Evolutionary conservation across 2,329 filamentous ascomycete species (phyloP).

Genomic region (Stenocarpella maydis): DNA sequence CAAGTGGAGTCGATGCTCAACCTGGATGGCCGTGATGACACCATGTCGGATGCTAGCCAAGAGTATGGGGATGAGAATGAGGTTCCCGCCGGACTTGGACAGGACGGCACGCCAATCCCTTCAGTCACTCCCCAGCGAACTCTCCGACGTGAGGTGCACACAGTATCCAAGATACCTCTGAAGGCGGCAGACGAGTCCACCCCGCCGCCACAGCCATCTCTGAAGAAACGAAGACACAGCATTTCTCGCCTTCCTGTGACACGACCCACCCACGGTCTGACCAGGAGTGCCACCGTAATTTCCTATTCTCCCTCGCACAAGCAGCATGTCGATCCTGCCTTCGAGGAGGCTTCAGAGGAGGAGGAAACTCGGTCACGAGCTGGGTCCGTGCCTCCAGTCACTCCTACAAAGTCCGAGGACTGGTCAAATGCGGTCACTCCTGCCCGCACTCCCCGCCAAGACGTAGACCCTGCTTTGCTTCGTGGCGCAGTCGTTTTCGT

Average conservation of each 20-base stretch:
- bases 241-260: slow-evolving; percentile 56
- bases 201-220: slow-evolving; percentile 48
- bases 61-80: slow-evolving; percentile 74
- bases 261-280: slow-evolving; percentile 51
- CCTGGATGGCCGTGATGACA: slow-evolving; percentile 53
- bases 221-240: slow-evolving; percentile 60
- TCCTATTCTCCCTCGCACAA: slow-evolving; percentile 63
- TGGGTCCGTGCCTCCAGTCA: slow-evolving; percentile 46
- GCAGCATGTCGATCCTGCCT: slow-evolving; percentile 41
- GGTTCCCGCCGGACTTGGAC: slow-evolving; percentile 49
- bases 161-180: slow-evolving; percentile 79
- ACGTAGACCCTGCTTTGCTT: slow-evolving; percentile 63
- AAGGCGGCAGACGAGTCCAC: slow-evolving; percentile 71
- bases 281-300: slow-evolving; percentile 60
- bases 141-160: slow-evolving; percentile 68
- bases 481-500: slow-evolving; percentile 81
- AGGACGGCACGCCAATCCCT: slow-evolving; percentile 38
- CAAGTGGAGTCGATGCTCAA: slow-evolving; percentile 47
- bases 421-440: slow-evolving; percentile 61
- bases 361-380: slow-evolving; percentile 33
- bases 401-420: slow-evolving; percentile 57
- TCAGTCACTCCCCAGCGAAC: slow-evolving; percentile 66
- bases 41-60: slow-evolving; percentile 68
- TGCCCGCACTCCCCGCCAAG: slow-evolving; percentile 62
- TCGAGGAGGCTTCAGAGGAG: slow-evolving; percentile 39